These are phyloP conservation scores for Ascomycota sp. DNA, from an alignment of 2,329 filamentous ascomycete genomes.

Conservation along the genomic window DNA sequence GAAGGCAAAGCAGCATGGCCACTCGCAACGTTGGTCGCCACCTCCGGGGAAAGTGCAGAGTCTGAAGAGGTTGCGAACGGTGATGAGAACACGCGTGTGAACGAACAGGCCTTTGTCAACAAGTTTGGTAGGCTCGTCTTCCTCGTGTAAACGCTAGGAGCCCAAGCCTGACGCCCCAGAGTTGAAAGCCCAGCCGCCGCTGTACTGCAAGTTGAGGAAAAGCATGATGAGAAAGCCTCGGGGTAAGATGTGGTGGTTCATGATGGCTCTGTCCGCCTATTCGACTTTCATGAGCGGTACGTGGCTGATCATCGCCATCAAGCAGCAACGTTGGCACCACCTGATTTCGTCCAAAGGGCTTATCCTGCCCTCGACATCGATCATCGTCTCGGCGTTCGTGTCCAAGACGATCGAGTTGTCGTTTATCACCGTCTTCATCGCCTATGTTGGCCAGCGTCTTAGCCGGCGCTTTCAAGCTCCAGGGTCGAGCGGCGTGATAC, in stretches of 20 bases:
- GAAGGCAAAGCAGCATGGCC: neutral
- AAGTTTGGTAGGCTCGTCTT: conserved; percentile 9
- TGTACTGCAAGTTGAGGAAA: conserved; percentile 12
- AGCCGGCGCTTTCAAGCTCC: conserved; percentile 46
- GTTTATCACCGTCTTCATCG: conserved; percentile 59
- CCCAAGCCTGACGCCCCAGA: neutral
- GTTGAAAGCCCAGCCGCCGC: conserved; percentile 9
- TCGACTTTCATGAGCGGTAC: conserved; percentile 43
- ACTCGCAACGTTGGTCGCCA: neutral
- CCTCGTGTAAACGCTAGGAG: neutral
- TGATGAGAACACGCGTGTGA: neutral
- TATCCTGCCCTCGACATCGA: conserved; percentile 42
- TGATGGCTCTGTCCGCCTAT: conserved; percentile 33
- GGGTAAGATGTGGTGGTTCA: conserved; percentile 26
- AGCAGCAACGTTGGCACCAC: conserved; percentile 40
- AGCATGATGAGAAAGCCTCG: conserved; percentile 13
- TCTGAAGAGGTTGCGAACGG: neutral
- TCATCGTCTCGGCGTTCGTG: conserved; percentile 44
- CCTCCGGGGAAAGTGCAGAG: neutral
- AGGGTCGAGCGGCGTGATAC: conserved; percentile 41
- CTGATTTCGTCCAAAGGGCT: conserved; percentile 30
- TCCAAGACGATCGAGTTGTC: conserved; percentile 62
- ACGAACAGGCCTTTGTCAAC: conserved; percentile 11
- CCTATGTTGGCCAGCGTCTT: conserved; percentile 54
- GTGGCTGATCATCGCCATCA: conserved; percentile 42